Evolutionary conservation across 2,329 filamentous ascomycete genomes (phyloP).

Genomic region (Nannizziopsis barbatae): DNA sequence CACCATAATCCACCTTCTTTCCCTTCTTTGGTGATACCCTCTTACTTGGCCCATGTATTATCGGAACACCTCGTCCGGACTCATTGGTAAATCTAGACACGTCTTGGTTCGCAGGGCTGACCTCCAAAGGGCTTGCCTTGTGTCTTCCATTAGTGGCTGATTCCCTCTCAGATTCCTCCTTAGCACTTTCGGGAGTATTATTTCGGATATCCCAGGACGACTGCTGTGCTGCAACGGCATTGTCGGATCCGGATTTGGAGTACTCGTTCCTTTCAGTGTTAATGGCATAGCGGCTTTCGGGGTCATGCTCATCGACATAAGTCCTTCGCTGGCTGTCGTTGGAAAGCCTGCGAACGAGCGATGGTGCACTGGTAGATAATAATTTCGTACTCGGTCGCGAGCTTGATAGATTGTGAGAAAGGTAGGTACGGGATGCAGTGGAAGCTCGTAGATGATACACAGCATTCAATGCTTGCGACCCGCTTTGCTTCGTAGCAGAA

Average conservation of each 20-base stretch:
- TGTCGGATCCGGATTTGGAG: constrained; percentile 55
- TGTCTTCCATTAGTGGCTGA: constrained; percentile 32
- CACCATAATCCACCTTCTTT: constrained; percentile 19
- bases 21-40: constrained; percentile 29
- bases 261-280: constrained; percentile 56
- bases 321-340: constrained; percentile 3
- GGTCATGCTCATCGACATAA: constrained; percentile 9
- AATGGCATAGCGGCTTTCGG: constrained; percentile 48
- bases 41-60: constrained; percentile 31
- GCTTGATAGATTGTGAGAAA: not conserved
- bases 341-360: constrained; percentile 1
- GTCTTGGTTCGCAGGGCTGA: constrained; percentile 50
- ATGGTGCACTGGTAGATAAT: not conserved
- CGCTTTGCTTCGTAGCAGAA: not conserved
- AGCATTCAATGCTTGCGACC: not conserved
- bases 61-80: constrained; percentile 34
- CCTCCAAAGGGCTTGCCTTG: constrained; percentile 44
- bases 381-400: not conserved
- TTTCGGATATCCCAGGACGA: constrained; percentile 58
- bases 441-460: not conserved
- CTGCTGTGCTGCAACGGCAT: constrained; percentile 47
- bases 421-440: not conserved
- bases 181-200: constrained; percentile 54
- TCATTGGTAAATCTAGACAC: constrained; percentile 43
- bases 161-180: constrained; percentile 28